Conservation (phyloP, 2,329 filamentous ascomycete genomes). For the Cladosporium sp. region DNA sequence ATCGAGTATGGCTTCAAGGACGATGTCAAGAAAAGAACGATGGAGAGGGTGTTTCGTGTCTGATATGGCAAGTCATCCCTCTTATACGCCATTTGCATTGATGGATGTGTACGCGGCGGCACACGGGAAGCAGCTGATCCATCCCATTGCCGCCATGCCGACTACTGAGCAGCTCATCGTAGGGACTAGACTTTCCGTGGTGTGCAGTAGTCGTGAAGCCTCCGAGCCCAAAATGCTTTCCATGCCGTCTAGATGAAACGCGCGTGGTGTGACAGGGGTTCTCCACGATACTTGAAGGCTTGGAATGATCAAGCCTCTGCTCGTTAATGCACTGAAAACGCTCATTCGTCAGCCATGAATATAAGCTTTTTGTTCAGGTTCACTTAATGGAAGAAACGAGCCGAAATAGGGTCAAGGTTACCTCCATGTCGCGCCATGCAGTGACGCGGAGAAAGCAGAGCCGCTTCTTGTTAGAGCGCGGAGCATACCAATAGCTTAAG, state of each 20-base stretch:
- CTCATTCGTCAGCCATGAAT: background rate
- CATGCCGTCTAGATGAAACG: background rate
- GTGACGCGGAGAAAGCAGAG: background rate
- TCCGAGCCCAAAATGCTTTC: background rate
- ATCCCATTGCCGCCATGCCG: background rate
- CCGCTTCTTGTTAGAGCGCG: background rate
- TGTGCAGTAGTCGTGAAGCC: background rate
- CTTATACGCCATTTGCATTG: background rate
- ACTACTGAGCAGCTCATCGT: background rate
- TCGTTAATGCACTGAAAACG: background rate
- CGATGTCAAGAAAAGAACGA: background rate
- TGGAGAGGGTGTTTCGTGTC: too few species aligned
- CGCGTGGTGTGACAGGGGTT: background rate
- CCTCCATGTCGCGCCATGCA: too few species aligned
- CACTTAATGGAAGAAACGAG: background rate
- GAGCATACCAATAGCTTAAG: background rate
- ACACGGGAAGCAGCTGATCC: background rate
- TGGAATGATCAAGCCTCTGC: background rate
- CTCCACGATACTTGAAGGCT: background rate
- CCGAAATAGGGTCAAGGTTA: too few species aligned
- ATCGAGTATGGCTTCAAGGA: too few species aligned
- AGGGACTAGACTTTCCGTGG: background rate
- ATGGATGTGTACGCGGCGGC: background rate
- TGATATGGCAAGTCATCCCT: background rate
- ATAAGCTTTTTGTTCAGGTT: background rate